These are phyloP conservation scores for Cladosporium sphaerospermum DNA, from an alignment of 2,329 filamentous ascomycete genomes.

Conservation along the genomic window DNA sequence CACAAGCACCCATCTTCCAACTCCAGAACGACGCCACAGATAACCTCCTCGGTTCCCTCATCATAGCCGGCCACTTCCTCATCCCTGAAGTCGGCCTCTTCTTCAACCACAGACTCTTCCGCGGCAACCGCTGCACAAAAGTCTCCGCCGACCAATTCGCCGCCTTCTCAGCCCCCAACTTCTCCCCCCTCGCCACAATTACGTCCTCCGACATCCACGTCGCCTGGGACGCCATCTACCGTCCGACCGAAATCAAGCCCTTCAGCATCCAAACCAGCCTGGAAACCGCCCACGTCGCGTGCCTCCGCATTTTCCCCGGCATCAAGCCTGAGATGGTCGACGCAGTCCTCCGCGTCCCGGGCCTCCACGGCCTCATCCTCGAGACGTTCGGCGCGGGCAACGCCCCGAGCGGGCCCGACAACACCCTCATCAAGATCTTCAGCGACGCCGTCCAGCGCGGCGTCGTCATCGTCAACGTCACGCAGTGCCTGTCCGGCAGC, in stretches of 20 bases:
- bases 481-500: slow-evolving; percentile 62
- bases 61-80: slow-evolving; percentile 86
- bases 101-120: slow-evolving; percentile 86
- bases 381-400: slow-evolving; percentile 94
- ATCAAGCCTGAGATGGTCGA: slow-evolving; percentile 88
- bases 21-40: slow-evolving; percentile 87
- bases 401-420: slow-evolving; percentile 74
- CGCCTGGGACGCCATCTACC: slow-evolving; percentile 69
- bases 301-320: slow-evolving; percentile 82
- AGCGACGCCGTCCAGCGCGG: slow-evolving; percentile 70
- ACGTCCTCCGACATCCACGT: slow-evolving; percentile 57
- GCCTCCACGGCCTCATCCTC: slow-evolving; percentile 72
- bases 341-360: slow-evolving; percentile 69
- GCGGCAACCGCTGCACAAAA: slow-evolving; percentile 83
- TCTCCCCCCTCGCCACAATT: slow-evolving; percentile 71
- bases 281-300: slow-evolving; percentile 83
- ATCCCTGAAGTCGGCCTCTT: slow-evolving; percentile 91
- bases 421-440: slow-evolving; percentile 71
- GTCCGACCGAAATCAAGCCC: slow-evolving; percentile 51
- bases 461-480: slow-evolving; percentile 83
- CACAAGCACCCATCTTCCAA: slow-evolving; percentile 73
- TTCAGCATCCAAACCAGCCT: slow-evolving; percentile 52
- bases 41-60: slow-evolving; percentile 80
- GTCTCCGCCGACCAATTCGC: slow-evolving; percentile 80
- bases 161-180: slow-evolving; percentile 85